phyloP scores from a whole-genome alignment of 1,284 basidiomycete species.

The Cutaneotrichosporon arboriforme region DNA sequence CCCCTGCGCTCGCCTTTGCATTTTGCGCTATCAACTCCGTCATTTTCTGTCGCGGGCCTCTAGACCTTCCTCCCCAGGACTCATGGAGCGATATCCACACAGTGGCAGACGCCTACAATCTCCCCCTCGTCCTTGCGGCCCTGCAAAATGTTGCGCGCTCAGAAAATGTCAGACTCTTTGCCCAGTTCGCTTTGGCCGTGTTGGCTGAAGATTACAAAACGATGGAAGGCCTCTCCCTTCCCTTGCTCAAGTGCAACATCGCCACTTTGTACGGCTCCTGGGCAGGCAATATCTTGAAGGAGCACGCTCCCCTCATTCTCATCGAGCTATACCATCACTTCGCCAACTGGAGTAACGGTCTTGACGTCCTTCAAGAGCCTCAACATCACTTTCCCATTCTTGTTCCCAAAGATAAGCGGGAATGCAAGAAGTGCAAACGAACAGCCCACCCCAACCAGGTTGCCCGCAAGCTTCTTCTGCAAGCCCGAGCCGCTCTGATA shows the following conservation, averaged over 20 bases:
- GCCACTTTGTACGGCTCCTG: not conserved
- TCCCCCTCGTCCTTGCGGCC: not conserved
- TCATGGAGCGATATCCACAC: not conserved
- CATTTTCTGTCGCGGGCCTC: not conserved
- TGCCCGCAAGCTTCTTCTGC: too few relatives aligned
- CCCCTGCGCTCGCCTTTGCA: not conserved
- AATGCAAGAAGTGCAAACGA: too few relatives aligned
- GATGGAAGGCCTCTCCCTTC: not conserved
- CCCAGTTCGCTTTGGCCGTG: not conserved
- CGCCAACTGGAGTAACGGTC: not conserved
- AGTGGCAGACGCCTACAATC: slow-evolving; percentile 4
- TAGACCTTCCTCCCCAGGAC: not conserved
- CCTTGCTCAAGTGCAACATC: not conserved
- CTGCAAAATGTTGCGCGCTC: not conserved
- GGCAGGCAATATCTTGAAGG: too few relatives aligned
- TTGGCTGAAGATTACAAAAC: not conserved
- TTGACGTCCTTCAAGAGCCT: not conserved
- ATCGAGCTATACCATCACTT: not conserved
- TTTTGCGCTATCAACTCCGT: not conserved
- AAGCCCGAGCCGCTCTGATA: too few relatives aligned
- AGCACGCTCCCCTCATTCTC: not conserved
- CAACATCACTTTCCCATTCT: not conserved
- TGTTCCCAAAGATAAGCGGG: too few relatives aligned
- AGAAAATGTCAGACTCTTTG: not conserved
- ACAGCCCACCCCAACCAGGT: too few relatives aligned